A percentile compares a stretch with the other conserved stretches of the same genome.
These are phyloP conservation scores for Sarocladiaceae sp. DNA, from an alignment of 2,329 filamentous ascomycete genomes.

Conservation along the genomic window DNA sequence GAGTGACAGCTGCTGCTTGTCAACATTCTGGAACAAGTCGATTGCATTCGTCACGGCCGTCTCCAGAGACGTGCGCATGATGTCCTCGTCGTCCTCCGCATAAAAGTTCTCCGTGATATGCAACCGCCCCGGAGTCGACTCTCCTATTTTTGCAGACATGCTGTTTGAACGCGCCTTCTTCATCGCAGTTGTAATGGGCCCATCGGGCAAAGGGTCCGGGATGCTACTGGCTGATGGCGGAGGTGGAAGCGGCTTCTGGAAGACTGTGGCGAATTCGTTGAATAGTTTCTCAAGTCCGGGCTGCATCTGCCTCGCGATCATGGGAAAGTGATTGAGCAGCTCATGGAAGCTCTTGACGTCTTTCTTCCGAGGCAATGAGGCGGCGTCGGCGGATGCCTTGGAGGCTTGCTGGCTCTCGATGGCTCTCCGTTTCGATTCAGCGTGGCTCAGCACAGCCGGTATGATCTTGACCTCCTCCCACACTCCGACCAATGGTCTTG, in stretches of 20 bases:
- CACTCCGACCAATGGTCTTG: slow-evolving; percentile 74
- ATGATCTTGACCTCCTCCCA: slow-evolving; percentile 71
- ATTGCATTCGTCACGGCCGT: slow-evolving; percentile 90
- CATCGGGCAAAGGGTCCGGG: slow-evolving; percentile 51
- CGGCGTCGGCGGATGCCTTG: slow-evolving; percentile 33
- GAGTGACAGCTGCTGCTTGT: slow-evolving; percentile 89
- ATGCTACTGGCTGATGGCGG: slow-evolving; percentile 58
- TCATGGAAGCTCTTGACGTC: slow-evolving; percentile 89
- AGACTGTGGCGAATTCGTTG: slow-evolving; percentile 77
- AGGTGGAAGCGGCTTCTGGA: slow-evolving; percentile 77
- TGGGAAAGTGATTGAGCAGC: slow-evolving; percentile 82
- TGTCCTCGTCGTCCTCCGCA: slow-evolving; percentile 83
- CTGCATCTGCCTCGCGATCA: slow-evolving; percentile 96
- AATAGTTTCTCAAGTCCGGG: slow-evolving; percentile 83
- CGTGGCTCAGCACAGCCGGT: slow-evolving; percentile 53
- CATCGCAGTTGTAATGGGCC: slow-evolving; percentile 48
- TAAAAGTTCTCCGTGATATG: slow-evolving; percentile 60
- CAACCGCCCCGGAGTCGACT: slow-evolving; percentile 26
- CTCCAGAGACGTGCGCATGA: slow-evolving; percentile 83
- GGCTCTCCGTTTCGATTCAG: slow-evolving; percentile 31
- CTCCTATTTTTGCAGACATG: slow-evolving; percentile 26
- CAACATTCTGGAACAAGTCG: slow-evolving; percentile 90
- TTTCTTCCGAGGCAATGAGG: slow-evolving; percentile 60
- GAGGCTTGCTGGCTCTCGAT: slow-evolving; percentile 29
- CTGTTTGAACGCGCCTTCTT: slow-evolving; percentile 50